Evolutionary conservation across 2,329 filamentous ascomycete genomes (phyloP).

Genomic region (Cordyceps fumosorosea): DNA sequence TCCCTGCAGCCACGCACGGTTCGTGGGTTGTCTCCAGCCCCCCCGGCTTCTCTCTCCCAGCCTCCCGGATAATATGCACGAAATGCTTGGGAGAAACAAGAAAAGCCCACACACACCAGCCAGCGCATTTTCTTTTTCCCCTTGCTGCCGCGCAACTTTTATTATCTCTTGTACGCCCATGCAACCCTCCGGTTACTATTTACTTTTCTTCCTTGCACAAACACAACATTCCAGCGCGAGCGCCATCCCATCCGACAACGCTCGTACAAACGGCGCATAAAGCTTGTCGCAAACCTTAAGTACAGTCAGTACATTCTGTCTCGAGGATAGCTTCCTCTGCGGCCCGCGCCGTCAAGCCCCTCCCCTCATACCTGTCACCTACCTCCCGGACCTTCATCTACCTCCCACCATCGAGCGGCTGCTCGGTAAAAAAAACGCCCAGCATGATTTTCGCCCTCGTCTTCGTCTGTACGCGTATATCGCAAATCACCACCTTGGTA

Average conservation of each 20-base stretch:
- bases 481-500: slow-evolving; percentile 55
- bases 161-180: neutral
- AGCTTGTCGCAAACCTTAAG: too few species aligned
- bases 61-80: slow-evolving; percentile 8
- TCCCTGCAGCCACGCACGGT: neutral
- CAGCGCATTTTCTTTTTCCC: neutral
- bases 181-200: neutral
- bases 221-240: neutral
- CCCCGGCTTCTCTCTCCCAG: neutral
- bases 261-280: neutral
- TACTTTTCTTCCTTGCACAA: neutral
- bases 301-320: too few species aligned
- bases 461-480: slow-evolving; percentile 56
- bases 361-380: too few species aligned
- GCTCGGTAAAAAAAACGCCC: slow-evolving; percentile 16
- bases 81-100: neutral
- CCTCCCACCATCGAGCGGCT: neutral
- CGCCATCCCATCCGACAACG: neutral
- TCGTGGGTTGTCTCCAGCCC: neutral
- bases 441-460: slow-evolving; percentile 57
- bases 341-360: neutral
- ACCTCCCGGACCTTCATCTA: neutral
- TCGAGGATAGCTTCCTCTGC: neutral
- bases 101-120: neutral
- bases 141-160: neutral